These are phyloP conservation scores for Kuraishia capsulata DNA, from an alignment of 805 yeast species.

Conservation along the genomic window DNA sequence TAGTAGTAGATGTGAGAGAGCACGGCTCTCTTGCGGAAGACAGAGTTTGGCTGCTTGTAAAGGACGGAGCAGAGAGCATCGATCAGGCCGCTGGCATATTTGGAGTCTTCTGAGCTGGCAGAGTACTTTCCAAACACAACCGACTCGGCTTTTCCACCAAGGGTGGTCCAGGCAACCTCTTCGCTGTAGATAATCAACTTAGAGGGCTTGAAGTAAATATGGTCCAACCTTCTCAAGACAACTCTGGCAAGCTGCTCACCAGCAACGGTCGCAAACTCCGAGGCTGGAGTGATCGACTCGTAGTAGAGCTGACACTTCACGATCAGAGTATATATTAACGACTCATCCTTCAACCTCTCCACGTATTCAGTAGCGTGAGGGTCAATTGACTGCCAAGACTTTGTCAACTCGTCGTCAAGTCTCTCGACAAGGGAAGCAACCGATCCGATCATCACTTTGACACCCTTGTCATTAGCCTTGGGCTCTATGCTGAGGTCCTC, in stretches of 20 bases:
- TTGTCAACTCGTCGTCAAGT: conserved; percentile 87
- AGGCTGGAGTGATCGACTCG: conserved; percentile 49
- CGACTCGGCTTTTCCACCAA: conserved; percentile 28
- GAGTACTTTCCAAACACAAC: conserved; percentile 21
- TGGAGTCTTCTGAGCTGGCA: conserved; percentile 20
- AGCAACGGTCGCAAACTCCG: conserved; percentile 29
- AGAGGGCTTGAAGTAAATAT: conserved; percentile 85
- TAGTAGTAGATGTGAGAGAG: conserved; percentile 82
- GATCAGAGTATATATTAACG: conserved; percentile 61
- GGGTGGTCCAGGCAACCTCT: conserved; percentile 59
- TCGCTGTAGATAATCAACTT: conserved; percentile 65
- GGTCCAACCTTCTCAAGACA: conserved; percentile 78
- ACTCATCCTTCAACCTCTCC: conserved; percentile 83
- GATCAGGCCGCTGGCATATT: conserved; percentile 47
- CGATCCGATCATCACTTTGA: conserved; percentile 73
- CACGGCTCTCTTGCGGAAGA: conserved; percentile 75
- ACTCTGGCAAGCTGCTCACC: conserved; percentile 65
- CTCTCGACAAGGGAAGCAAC: conserved; percentile 83
- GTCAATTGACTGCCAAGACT: conserved; percentile 80
- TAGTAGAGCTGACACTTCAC: conserved; percentile 81
- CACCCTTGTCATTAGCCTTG: conserved; percentile 52
- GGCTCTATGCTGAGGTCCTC: conserved; percentile 76
- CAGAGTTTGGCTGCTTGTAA: conserved; percentile 55
- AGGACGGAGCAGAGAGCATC: conserved; percentile 58
- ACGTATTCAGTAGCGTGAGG: conserved; percentile 94